Conservation (phyloP, 148 eudicot genomes). For the Cornus kousa region DNA sequence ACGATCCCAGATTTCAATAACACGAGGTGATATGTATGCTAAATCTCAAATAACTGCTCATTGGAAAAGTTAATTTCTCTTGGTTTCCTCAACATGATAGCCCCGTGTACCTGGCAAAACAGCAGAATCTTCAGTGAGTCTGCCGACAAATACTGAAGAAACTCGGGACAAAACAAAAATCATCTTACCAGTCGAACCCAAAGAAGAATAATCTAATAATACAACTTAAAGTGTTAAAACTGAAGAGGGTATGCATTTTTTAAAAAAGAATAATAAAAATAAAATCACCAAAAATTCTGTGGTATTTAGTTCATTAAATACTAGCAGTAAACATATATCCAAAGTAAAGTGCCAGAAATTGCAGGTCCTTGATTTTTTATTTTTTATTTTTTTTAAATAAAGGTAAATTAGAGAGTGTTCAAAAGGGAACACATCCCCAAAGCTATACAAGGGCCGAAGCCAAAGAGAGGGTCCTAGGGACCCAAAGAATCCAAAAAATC, state of each 20-base stretch:
- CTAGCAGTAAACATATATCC: too few species aligned
- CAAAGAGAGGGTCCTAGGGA: too few species aligned
- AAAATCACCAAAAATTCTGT: too few species aligned
- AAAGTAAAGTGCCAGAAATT: too few species aligned
- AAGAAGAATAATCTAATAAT: not conserved
- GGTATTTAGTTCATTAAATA: too few species aligned
- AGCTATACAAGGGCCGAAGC: too few species aligned
- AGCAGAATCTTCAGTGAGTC: not conserved
- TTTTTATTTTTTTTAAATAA: too few species aligned
- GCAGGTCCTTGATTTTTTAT: too few species aligned
- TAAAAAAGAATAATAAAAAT: too few species aligned
- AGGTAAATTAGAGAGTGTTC: too few species aligned
- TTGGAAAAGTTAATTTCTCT: not conserved
- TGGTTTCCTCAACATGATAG: not conserved
- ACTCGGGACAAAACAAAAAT: not conserved
- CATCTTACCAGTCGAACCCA: not conserved
- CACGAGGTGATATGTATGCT: not conserved
- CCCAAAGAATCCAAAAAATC: too few species aligned
- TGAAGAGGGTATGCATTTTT: not conserved
- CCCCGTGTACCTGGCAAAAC: not conserved
- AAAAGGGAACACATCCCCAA: too few species aligned
- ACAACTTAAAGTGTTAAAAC: not conserved
- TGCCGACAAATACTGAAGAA: not conserved
- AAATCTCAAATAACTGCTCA: not conserved
- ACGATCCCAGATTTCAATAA: not conserved